phyloP scores from a whole-genome alignment of 2,329 filamentous ascomycete genomes.

The Alternaria rosae region DNA sequence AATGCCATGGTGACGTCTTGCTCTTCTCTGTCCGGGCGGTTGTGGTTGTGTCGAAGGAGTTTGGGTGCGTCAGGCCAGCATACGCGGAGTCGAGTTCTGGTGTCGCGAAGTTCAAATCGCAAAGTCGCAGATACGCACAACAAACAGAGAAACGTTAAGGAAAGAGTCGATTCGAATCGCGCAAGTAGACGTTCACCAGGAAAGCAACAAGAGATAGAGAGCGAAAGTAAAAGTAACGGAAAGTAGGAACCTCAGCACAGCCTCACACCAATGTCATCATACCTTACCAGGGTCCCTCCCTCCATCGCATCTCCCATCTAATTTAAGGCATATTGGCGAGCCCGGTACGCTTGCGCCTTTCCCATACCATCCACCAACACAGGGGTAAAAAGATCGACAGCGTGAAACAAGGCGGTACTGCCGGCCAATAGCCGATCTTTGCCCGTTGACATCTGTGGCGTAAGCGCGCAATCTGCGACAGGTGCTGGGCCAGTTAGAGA shows the following conservation, averaged over 20 bases:
- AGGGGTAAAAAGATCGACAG: constrained; percentile 25
- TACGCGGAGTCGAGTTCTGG: background rate
- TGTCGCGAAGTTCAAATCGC: background rate
- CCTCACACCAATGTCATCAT: constrained; percentile 21
- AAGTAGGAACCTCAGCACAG: constrained; percentile 2
- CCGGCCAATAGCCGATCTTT: constrained; percentile 28
- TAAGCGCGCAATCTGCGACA: constrained; percentile 42
- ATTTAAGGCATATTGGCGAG: constrained; percentile 21
- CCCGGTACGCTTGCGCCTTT: too few species aligned
- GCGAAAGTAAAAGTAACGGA: constrained; percentile 6
- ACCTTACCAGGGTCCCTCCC: constrained; percentile 16
- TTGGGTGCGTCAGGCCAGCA: background rate
- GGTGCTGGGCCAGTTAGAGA: constrained; percentile 21
- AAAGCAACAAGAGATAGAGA: background rate
- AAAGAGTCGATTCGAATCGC: background rate
- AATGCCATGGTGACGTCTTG: constrained; percentile 16
- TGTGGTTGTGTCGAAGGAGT: background rate
- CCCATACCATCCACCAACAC: background rate
- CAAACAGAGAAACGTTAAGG: background rate
- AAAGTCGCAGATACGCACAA: background rate
- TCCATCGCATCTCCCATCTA: constrained; percentile 6
- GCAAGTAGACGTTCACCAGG: background rate
- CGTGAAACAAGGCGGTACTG: constrained; percentile 25
- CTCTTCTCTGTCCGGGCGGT: background rate
- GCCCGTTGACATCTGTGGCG: constrained; percentile 33